phyloP scores from a whole-genome alignment of 225 moss, liverwort and hornwort species.

The Physcomitrium patens region DNA sequence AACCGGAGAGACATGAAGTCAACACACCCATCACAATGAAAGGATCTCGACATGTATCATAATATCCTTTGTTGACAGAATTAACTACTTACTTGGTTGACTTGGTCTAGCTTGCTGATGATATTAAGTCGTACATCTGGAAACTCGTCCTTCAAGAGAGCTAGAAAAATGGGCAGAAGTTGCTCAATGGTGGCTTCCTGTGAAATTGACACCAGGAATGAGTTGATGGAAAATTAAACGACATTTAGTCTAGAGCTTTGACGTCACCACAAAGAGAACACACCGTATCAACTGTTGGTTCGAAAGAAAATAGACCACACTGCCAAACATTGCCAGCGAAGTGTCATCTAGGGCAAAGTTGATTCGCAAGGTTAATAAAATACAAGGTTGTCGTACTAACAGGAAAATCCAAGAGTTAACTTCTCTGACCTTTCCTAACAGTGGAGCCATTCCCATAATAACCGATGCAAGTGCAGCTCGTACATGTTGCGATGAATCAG shows the following conservation, averaged over 20 bases:
- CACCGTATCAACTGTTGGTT: not conserved
- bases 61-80: not conserved
- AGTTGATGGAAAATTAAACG: constrained; percentile 7
- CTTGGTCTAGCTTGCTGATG: constrained; percentile 99
- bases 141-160: constrained; percentile 96
- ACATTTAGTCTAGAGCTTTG: not conserved
- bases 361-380: too few relatives aligned
- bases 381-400: not conserved
- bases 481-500: constrained; percentile 78
- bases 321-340: not conserved
- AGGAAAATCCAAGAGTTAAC: not conserved
- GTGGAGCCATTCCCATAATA: constrained; percentile 80
- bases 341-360: too few relatives aligned
- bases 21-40: not conserved
- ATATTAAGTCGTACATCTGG: constrained; percentile 96
- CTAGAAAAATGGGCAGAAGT: constrained; percentile 94
- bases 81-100: constrained; percentile 71
- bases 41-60: not conserved
- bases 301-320: not conserved
- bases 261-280: not conserved
- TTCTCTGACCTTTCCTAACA: constrained; percentile 60
- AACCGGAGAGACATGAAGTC: not conserved
- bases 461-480: constrained; percentile 76
- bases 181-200: constrained; percentile 99
- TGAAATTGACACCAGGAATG: constrained; percentile 24